Conservation (phyloP, 139 green algal genomes). For the Chlamydomonas sphaeroides region DNA sequence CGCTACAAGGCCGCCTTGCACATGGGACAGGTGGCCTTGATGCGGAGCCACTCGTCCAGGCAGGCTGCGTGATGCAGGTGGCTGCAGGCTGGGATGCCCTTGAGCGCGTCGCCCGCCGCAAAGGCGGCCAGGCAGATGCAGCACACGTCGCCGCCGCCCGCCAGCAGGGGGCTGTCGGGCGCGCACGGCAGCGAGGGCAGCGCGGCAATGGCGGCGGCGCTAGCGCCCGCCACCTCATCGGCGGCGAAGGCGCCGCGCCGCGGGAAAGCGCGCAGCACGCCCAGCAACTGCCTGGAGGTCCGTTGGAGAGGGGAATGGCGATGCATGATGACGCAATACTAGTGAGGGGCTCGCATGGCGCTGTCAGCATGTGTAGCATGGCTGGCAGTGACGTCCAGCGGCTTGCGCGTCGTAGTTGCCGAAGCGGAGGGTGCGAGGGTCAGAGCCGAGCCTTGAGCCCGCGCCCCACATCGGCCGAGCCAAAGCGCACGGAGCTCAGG, state of each 20-base stretch:
- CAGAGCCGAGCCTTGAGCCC: too few relatives aligned
- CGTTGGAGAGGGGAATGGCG: too few relatives aligned
- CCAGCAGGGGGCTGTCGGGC: constrained; percentile 1
- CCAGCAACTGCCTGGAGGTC: constrained; percentile 47
- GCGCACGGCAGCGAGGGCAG: background rate
- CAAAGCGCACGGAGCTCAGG: too few relatives aligned
- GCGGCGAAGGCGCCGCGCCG: background rate
- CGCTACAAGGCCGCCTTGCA: too few relatives aligned
- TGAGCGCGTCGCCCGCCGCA: constrained; percentile 27
- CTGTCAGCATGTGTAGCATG: too few relatives aligned
- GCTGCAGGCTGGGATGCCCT: constrained; percentile 44
- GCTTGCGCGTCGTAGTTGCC: too few relatives aligned
- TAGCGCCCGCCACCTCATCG: constrained; percentile 7
- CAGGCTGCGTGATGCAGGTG: constrained; percentile 52
- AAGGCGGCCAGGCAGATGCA: constrained; percentile 57
- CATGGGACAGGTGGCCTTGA: constrained; percentile 42
- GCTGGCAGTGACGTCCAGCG: too few relatives aligned
- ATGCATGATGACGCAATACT: too few relatives aligned
- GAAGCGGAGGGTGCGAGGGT: too few relatives aligned
- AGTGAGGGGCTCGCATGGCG: too few relatives aligned
- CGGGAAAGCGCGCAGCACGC: constrained; percentile 51
- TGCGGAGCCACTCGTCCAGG: constrained; percentile 57
- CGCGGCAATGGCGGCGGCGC: background rate
- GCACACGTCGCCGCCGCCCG: constrained; percentile 35
- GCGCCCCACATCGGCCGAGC: too few relatives aligned